Evolutionary conservation across 257 asterid species (phyloP).

Genomic region (Solanum corneliomulleri): DNA sequence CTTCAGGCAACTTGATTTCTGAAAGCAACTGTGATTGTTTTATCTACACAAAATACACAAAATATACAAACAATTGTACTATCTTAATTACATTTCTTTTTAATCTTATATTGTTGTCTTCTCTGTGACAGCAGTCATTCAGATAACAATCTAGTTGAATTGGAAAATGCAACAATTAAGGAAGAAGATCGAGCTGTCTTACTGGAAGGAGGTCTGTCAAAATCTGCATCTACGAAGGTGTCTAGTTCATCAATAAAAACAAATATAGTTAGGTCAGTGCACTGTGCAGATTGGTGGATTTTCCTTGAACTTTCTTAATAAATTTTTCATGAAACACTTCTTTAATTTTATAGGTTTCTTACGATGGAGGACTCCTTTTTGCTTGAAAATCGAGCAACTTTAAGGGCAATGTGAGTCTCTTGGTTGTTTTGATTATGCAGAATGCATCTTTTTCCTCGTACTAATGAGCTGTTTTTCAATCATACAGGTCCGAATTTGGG

Average conservation of each 20-base stretch:
- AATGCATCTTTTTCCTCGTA: neutral
- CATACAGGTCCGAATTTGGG: slow-evolving; percentile 87
- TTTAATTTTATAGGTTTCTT: slow-evolving; percentile 23
- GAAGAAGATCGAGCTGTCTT: slow-evolving; percentile 75
- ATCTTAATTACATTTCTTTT: neutral
- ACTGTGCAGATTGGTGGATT: neutral
- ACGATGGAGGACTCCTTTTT: slow-evolving; percentile 44
- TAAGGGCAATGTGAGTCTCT: slow-evolving; percentile 35
- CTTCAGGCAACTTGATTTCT: neutral
- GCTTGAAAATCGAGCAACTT: slow-evolving; percentile 36
- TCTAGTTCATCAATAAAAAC: slow-evolving; percentile 47
- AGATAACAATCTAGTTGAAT: slow-evolving; percentile 59
- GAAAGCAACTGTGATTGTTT: neutral
- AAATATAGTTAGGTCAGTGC: slow-evolving; percentile 61
- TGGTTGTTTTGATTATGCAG: neutral
- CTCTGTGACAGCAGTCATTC: slow-evolving; percentile 54
- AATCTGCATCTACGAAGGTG: slow-evolving; percentile 56
- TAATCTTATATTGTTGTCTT: slow-evolving; percentile 7
- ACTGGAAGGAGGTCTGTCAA: slow-evolving; percentile 82
- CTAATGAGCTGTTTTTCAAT: slow-evolving; percentile 1
- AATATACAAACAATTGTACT: neutral
- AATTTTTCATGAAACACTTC: neutral
- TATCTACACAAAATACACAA: neutral
- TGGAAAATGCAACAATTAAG: slow-evolving; percentile 44
- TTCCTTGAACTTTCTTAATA: neutral